A percentile compares a stretch with the other conserved stretches of the same genome.
phyloP scores from a whole-genome alignment of 352 stramenopile species.

The Pythium periplocum region DNA sequence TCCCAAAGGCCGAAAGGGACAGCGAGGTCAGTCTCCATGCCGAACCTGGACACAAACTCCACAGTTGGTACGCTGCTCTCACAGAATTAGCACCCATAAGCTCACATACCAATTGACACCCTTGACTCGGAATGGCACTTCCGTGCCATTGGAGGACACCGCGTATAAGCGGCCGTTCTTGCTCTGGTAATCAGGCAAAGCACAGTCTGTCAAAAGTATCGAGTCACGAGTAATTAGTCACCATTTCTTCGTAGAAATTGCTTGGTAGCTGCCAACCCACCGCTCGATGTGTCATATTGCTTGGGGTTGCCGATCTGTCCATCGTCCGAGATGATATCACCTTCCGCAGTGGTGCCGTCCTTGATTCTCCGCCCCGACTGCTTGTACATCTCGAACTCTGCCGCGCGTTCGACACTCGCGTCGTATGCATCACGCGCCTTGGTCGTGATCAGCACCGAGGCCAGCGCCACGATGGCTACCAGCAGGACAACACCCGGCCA shows the following conservation, averaged over 20 bases:
- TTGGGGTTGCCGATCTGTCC: slow-evolving; percentile 61
- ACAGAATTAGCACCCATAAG: too few species aligned
- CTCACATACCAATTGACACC: slow-evolving; percentile 52
- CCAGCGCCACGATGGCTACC: slow-evolving; percentile 27
- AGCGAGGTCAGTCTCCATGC: slow-evolving; percentile 67
- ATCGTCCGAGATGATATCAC: slow-evolving; percentile 39
- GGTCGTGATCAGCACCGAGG: slow-evolving; percentile 28
- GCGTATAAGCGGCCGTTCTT: slow-evolving; percentile 63
- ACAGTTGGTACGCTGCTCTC: background rate
- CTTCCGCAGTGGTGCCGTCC: slow-evolving; percentile 30
- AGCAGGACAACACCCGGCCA: slow-evolving; percentile 60
- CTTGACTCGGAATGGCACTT: slow-evolving; percentile 66
- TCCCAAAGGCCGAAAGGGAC: slow-evolving; percentile 75
- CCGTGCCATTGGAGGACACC: slow-evolving; percentile 59
- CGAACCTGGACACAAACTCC: slow-evolving; percentile 21
- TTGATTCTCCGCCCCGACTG: slow-evolving; percentile 37
- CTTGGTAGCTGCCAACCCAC: slow-evolving; percentile 1
- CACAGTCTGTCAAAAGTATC: slow-evolving; percentile 26
- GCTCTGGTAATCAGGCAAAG: slow-evolving; percentile 68
- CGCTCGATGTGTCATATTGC: slow-evolving; percentile 38
- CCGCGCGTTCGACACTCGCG: slow-evolving; percentile 12
- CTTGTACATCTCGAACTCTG: slow-evolving; percentile 31
- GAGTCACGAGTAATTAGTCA: background rate
- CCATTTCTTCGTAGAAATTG: too few species aligned
- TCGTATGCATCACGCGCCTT: slow-evolving; percentile 28